Evolutionary conservation across 495 filamentous ascomycete species (phyloP), one percentile per base, ranked within the genome.

Genomic region (Penicillium steckii): DNA sequence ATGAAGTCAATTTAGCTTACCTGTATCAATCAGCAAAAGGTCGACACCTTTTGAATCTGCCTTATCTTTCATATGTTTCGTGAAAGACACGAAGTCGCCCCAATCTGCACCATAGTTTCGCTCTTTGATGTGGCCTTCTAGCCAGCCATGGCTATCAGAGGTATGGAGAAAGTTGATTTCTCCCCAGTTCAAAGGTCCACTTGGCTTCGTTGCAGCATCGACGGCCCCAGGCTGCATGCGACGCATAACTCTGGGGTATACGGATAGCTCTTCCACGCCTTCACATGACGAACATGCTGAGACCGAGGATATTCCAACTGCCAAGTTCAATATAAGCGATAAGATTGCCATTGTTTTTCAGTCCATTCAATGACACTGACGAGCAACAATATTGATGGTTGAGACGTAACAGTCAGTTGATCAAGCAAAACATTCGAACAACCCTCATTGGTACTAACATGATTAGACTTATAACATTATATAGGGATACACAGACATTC

Each of bases 121-220:
- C 53, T 75, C 64, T 49, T 75, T 74, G 46, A 73, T 57, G 57
- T 74, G 72, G 9, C 72, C 74, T 60, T 75, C 73, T 3, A 73
- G 62, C 74, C 73, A 76, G 12, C 74, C 74, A 58, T 78, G 74
- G 8, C 66, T 71, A 48, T 76, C 74, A 2, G 72, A 75, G 1
- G 72, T 78, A 38, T 76, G 74, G 13, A 76, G 54, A 42, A 76
- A 71, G 46, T 78, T 78, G 43, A 78, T 51, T 50, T 76, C 64
- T 18, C 74, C 73, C 72, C 74, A 78, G 59, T 68, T 65, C 3
- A 77, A 53, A 24, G 67, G 71, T 4, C 54, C 62, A 30, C 57
- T 62, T 24, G 75, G 73, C 18, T 53, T 21, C 13, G 62, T 60
- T 3, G 61, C 64, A n/a, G 74, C 70, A 49, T 67, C 64, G 25